Base-by-base conservation (phyloP, 768 basidiomycete genomes). In the Calocybe cyanea region DNA sequence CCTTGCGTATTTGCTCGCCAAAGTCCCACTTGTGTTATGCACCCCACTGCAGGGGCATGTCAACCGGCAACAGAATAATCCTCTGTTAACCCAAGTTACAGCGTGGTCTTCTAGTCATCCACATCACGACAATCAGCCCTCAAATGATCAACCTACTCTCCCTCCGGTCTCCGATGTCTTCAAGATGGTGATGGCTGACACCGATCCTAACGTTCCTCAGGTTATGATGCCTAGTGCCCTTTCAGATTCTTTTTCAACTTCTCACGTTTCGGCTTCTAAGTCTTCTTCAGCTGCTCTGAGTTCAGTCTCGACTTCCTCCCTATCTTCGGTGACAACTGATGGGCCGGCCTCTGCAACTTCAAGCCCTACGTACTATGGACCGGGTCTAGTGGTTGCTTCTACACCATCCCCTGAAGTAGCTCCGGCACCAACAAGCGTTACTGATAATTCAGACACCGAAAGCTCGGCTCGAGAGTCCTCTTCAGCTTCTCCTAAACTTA, bases 101-200 rank as follows among this genome's bases (percentile, higher is more conserved):
- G 28, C 45, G 34, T 24, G 40, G 41, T 35, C 48, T 10, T 7
- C 35, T 4, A 38, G 35, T 32, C 33, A 43, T 21, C 18, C 18
- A 21, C 30, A 19, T 32, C 35, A 38, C 18, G 10, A 18, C 11
- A 17, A n/a, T 38, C 38, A 14, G 4, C 19, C 15, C 32, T 15
- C 15, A 10, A 35, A 18, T 18, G 24, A 39, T 33, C 38, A 25
- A 7, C 13, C 23, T 9, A n/a, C 35, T n/a, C 46, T 57, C 10
- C 50, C 46, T 17, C 48, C 51, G 2, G 56, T 57, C 18, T n/a
- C 42, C 21, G 41, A 48, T 21, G 46, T 57, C 35, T 57, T 57
- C 49, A 48, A 49, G 39, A 54, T 46, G 47, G 37, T 51, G 7
- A 25, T 38, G 42, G 40, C 45, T 40, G 41, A 43, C 21, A 21